Evolutionary conservation across 768 basidiomycete species (phyloP).

Genomic region (Rickenella mellea): DNA sequence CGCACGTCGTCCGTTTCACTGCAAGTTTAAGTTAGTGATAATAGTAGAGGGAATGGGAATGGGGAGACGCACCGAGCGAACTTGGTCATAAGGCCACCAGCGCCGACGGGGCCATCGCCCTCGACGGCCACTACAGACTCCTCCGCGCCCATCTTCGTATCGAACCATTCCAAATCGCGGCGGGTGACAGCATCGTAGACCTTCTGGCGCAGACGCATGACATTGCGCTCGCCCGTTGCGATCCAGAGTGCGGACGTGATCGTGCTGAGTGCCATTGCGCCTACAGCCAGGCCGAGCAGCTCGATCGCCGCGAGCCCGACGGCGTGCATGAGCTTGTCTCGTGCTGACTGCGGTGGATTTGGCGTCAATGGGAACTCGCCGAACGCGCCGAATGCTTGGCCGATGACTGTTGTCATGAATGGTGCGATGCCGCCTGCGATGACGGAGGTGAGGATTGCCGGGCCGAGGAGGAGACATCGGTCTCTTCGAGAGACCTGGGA

Average conservation of each 20-base stretch:
- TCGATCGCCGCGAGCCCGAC: slow-evolving; percentile 56
- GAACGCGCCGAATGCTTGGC: slow-evolving; percentile 68
- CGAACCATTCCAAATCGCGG: slow-evolving; percentile 88
- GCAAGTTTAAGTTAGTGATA: slow-evolving; percentile 4
- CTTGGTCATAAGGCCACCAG: slow-evolving; percentile 88
- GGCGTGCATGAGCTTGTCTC: slow-evolving; percentile 41
- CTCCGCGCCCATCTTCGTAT: slow-evolving; percentile 61
- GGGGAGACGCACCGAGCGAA: slow-evolving; percentile 59
- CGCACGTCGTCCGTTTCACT: slow-evolving; percentile 96
- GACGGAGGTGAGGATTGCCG: slow-evolving; percentile 53
- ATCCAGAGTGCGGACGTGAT: slow-evolving; percentile 79
- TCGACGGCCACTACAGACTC: slow-evolving; percentile 28
- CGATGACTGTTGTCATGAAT: slow-evolving; percentile 79
- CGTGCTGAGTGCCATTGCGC: slow-evolving; percentile 63
- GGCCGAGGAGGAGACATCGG: slow-evolving; percentile 46
- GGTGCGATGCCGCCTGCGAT: slow-evolving; percentile 66
- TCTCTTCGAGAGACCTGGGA: slow-evolving; percentile 52
- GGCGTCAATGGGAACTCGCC: slow-evolving; percentile 38
- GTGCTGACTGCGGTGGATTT: slow-evolving; percentile 29
- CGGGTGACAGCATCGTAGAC: slow-evolving; percentile 60
- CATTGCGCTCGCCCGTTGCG: slow-evolving; percentile 75
- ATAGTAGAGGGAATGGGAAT: background rate
- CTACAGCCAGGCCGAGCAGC: slow-evolving; percentile 56
- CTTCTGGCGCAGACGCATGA: slow-evolving; percentile 50
- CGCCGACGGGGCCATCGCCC: slow-evolving; percentile 51